Evolutionary conservation across 176 grass and related monocot species (phyloP), one percentile per base, ranked within the genome.

Genomic region (Typha latifolia): DNA sequence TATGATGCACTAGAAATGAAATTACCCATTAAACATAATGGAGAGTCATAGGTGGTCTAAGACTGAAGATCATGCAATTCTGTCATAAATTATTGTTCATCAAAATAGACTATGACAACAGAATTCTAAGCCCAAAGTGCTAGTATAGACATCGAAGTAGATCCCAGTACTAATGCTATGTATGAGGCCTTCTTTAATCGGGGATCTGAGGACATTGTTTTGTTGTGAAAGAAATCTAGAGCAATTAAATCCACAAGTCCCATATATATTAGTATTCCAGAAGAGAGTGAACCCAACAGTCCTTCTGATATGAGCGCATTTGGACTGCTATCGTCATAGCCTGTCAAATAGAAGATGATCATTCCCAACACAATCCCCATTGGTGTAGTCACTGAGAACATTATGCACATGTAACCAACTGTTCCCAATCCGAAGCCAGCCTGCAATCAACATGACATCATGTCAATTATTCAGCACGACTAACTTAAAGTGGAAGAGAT

Each of bases 351-450:
- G 84, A 92, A 97, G 51, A 99, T 50, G 5, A 77, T 66, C 94
- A 99, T 99, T 63, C 94, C 94, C 27, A 97, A 78, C 56, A 97
- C 74, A 72, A 97, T 97, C 48, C 94, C 94, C 48, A 93, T 12
- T 34, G 94, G 89, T 57, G 89, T 90, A 31, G 94, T 97, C 61
- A 93, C 83, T 15, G 94, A 84, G 81, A 97, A 97, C 94, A 97
- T 92, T 71, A 97, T 62, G 68, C 94, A 97, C 94, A 93, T 97
- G 70, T 97, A 97, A 43, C 69, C 81, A 48, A 97, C 88, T 9
- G 89, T 93, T 48, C 68, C 56, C 76, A 92, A 49, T 49, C 75
- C 86, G 64, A 99, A 99, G 64, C 94, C 94, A 79, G 94, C 94
- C 94, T 97, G 86, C 59, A 62, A 81, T 32, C 70, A 76, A 66